phyloP scores from a whole-genome alignment of 352 stramenopile species.

The Phytophthora fragariaefolia region DNA sequence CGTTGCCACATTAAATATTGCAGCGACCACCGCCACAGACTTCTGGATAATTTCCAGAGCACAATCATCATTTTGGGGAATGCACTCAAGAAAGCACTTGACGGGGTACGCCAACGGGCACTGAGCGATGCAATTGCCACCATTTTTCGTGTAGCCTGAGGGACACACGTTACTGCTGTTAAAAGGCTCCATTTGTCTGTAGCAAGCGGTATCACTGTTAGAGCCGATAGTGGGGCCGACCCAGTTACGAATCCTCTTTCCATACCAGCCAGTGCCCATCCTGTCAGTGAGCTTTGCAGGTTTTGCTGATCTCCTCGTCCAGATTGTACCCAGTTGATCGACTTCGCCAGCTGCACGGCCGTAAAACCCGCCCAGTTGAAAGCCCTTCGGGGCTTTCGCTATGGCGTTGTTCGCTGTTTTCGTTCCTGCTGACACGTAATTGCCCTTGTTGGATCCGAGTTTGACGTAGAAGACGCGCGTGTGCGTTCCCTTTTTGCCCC shows the following conservation, averaged over 20 bases:
- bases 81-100: slow-evolving; percentile 15
- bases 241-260: slow-evolving; percentile 40
- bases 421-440: slow-evolving; percentile 18
- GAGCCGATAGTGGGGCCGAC: slow-evolving; percentile 25
- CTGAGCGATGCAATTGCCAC: slow-evolving; percentile 18
- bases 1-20: slow-evolving; percentile 31
- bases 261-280: slow-evolving; percentile 36
- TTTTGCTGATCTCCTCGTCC: slow-evolving; percentile 30
- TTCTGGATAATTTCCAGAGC: slow-evolving; percentile 17
- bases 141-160: slow-evolving; percentile 14
- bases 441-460: slow-evolving; percentile 19
- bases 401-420: slow-evolving; percentile 17
- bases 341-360: slow-evolving; percentile 25
- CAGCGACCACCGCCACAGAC: slow-evolving; percentile 7
- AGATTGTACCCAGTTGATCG: slow-evolving; percentile 33
- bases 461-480: slow-evolving; percentile 31
- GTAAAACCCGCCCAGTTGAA: slow-evolving; percentile 37
- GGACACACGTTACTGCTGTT: slow-evolving; percentile 22
- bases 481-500: slow-evolving; percentile 12
- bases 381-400: slow-evolving; percentile 21
- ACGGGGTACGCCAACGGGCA: slow-evolving; percentile 54
- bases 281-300: slow-evolving; percentile 16
- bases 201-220: slow-evolving; percentile 23
- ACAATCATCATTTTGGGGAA: slow-evolving; percentile 22
- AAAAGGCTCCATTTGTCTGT: slow-evolving; percentile 18